Evolutionary conservation across 305 asterid genomes (phyloP).

Genomic region (Fraxinus baroniana): DNA sequence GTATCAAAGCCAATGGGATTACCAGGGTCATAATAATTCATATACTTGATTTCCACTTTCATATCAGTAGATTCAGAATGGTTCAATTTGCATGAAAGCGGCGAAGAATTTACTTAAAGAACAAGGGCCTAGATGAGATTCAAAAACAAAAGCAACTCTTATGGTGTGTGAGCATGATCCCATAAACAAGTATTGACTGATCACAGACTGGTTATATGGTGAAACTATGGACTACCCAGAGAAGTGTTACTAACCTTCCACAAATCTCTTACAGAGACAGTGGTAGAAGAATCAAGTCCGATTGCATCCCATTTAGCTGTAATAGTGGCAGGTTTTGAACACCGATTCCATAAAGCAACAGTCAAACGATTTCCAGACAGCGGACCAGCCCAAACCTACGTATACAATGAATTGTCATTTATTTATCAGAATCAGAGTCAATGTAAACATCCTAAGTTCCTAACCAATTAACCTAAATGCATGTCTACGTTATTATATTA

Average conservation of each 20-base stretch:
- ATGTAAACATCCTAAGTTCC: background rate
- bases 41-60: background rate
- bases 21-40: background rate
- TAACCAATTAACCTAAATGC: background rate
- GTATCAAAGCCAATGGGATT: background rate
- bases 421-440: background rate
- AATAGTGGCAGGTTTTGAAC: constrained; percentile 54
- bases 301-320: constrained; percentile 61
- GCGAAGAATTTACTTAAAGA: background rate
- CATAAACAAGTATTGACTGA: background rate
- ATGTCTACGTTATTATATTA: background rate
- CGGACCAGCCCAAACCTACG: constrained; percentile 96
- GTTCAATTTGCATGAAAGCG: background rate
- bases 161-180: background rate
- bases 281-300: constrained; percentile 68
- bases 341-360: constrained; percentile 80
- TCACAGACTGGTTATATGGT: background rate
- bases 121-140: background rate
- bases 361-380: constrained; percentile 69
- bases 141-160: background rate
- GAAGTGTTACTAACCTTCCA: constrained; percentile 64
- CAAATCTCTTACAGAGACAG: constrained; percentile 74
- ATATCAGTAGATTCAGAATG: background rate
- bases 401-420: background rate
- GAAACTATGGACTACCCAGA: background rate